Conservation (phyloP, 208 protist genomes). For the Acanthamoeba royreba region DNA sequence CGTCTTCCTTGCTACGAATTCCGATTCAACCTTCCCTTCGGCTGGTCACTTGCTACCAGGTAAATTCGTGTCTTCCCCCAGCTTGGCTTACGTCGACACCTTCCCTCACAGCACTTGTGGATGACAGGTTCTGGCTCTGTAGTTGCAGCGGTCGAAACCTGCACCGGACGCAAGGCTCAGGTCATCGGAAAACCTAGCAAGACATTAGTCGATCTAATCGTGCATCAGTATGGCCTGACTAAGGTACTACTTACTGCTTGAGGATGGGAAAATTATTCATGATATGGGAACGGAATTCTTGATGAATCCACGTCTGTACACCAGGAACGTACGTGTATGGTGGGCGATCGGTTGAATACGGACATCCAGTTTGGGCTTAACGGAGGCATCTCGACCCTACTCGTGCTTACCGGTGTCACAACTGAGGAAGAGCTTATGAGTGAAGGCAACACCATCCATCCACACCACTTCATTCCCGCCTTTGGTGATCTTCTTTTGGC, state of each 20-base stretch:
- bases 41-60: neutral
- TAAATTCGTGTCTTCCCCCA: neutral
- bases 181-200: constrained; percentile 75
- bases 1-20: constrained; percentile 67
- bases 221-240: constrained; percentile 47
- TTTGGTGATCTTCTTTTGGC: neutral
- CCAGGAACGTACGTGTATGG: constrained; percentile 64
- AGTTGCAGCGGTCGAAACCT: constrained; percentile 49
- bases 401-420: constrained; percentile 72
- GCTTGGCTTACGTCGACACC: no score
- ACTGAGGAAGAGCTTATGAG: neutral
- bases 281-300: no score
- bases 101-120: no score
- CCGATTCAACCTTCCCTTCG: constrained; percentile 54
- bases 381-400: constrained; percentile 66
- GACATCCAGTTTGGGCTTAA: constrained; percentile 80
- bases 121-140: constrained; percentile 37
- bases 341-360: constrained; percentile 82
- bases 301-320: no score
- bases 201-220: constrained; percentile 63
- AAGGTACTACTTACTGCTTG: neutral
- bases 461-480: neutral
- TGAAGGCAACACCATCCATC: neutral
- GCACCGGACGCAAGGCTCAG: constrained; percentile 53
- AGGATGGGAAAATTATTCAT: no score